phyloP scores from a whole-genome alignment of 2,329 filamentous ascomycete species.

The Talaromyces amestolkiae region DNA sequence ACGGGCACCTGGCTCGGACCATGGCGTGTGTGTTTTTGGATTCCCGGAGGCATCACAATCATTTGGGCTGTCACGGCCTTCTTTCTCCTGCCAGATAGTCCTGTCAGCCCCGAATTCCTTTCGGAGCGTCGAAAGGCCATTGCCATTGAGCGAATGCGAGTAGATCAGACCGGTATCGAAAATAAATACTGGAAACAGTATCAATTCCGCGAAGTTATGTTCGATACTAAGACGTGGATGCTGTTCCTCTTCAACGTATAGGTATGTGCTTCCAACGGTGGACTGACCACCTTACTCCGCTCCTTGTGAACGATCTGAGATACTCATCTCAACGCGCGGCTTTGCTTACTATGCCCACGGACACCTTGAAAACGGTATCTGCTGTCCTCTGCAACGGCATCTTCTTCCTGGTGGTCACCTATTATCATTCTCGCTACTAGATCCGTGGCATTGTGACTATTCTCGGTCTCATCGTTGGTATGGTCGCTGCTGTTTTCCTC shows the following conservation, averaged over 20 bases:
- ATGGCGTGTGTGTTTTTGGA: neutral
- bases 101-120: neutral
- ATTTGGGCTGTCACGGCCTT: neutral
- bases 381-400: slow-evolving; percentile 20
- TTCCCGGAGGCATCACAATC: neutral
- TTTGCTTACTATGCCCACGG: slow-evolving; percentile 28
- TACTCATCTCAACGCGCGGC: slow-evolving; percentile 26
- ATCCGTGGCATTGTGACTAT: neutral
- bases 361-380: slow-evolving; percentile 50
- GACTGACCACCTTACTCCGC: slow-evolving; percentile 51
- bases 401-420: neutral
- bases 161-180: neutral
- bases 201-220: neutral
- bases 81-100: neutral
- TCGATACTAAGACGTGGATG: neutral
- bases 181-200: slow-evolving; percentile 1
- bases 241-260: slow-evolving; percentile 30
- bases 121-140: neutral
- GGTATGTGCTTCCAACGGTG: neutral
- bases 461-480: neutral
- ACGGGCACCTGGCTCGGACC: neutral
- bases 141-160: neutral
- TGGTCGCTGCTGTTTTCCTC: neutral
- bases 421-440: slow-evolving; percentile 44
- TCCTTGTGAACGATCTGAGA: slow-evolving; percentile 56